Evolutionary conservation across 768 basidiomycete genomes (phyloP), one percentile per base, ranked within the genome.

Genomic region (Trametes sanguinea): DNA sequence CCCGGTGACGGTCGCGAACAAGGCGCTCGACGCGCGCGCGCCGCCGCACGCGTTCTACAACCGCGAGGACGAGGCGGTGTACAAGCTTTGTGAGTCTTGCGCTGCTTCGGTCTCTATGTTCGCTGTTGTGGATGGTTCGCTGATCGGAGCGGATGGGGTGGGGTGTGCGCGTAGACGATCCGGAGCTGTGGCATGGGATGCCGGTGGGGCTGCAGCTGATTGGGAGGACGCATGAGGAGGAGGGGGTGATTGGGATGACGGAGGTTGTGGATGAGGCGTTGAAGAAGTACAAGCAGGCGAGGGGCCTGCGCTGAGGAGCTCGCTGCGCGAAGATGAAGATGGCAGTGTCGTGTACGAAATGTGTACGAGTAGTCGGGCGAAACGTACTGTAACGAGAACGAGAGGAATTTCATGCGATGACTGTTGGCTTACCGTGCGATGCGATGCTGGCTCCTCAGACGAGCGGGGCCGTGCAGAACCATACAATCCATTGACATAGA

Each of bases 131-230:
- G 6, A 43, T 43, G 4, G n/a, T 37, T 8, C 3, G 22, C 22
- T 22, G 17, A 8, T 16, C n/a, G 16, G 37, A 39, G 13, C 33
- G 32, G 10, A 35, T n/a, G 10, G 5, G 57, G 6, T 27, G 16
- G 22, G 42, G 17, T 35, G n/a, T 27, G 16, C 22, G 1, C 17
- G 11, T 11, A 82, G 81, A 81, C 63, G 73, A 82, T 57, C 79
- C 82, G 17, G 77, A 78, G 54, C 65, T 78, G 14, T 81, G 79
- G 65, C 68, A 74, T 5, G 77, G 77, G 14, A 75, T 77, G n/a
- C 82, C 83, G 2, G 74, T 84, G 6, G 73, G 74, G 14, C 70
- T 85, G 47, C 83, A 85, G 68, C 70, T 84, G 11, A 72, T 80
- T 6, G 83, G 82, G 3, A 73, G 76, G 29, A 78, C 75, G 37